Evolutionary conservation across 495 filamentous ascomycete genomes (phyloP).

Genomic region (Staphylotrichum tortipilum): DNA sequence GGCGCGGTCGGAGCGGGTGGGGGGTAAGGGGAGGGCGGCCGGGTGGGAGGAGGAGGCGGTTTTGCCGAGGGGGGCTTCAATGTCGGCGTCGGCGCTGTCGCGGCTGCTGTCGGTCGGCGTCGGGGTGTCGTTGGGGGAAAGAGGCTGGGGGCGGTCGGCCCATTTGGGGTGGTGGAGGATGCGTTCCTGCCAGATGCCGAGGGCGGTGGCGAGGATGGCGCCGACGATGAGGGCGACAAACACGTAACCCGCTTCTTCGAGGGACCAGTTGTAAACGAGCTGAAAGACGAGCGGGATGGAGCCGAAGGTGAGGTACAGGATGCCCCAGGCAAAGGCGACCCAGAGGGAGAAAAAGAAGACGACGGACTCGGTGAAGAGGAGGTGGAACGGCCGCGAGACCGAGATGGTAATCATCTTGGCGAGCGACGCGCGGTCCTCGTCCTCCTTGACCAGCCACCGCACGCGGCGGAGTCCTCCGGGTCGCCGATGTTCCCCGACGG

Average conservation of each 20-base stretch:
- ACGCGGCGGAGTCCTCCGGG: constrained; percentile 46
- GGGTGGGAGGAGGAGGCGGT: neutral
- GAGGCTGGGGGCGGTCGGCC: too few relatives aligned
- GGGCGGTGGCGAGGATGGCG: constrained; percentile 54
- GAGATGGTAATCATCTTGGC: constrained; percentile 67
- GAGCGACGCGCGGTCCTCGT: constrained; percentile 68
- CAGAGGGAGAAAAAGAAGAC: constrained; percentile 93
- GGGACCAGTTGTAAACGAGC: constrained; percentile 58
- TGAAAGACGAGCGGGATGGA: constrained; percentile 71
- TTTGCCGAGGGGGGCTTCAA: too few relatives aligned
- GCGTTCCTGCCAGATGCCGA: constrained; percentile 66
- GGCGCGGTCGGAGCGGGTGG: constrained; percentile 5
- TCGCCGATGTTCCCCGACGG: neutral
- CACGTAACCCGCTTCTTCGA: constrained; percentile 59
- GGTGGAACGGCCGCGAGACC: constrained; percentile 69
- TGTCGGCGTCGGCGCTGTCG: neutral
- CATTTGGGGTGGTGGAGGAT: constrained; percentile 36
- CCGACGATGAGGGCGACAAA: constrained; percentile 68
- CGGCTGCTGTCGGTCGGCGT: constrained; percentile 11
- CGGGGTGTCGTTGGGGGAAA: neutral
- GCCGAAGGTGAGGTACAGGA: constrained; percentile 76
- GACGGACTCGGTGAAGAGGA: constrained; percentile 83
- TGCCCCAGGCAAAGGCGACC: constrained; percentile 83
- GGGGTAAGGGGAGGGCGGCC: neutral
- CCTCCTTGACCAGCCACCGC: constrained; percentile 76